Evolutionary conservation across 2,329 filamentous ascomycete genomes (phyloP).

Genomic region (Neonectria ditissima): DNA sequence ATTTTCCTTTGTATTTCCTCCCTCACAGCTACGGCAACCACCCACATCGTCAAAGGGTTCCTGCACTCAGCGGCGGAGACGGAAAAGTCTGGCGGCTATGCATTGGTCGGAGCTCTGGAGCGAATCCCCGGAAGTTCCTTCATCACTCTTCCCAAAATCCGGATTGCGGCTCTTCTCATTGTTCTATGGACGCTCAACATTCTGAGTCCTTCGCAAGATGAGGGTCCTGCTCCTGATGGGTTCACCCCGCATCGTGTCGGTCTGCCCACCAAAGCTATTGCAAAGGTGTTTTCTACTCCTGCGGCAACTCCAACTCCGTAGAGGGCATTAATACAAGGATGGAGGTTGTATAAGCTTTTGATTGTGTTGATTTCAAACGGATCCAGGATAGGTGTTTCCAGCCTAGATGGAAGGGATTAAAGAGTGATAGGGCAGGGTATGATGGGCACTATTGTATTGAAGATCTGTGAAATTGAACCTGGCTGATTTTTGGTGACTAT

Average conservation of each 20-base stretch:
- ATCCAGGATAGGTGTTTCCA: too few species aligned
- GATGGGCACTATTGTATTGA: too few species aligned
- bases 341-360: too few species aligned
- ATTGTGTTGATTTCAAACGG: too few species aligned
- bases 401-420: too few species aligned
- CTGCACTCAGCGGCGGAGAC: not conserved
- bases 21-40: not conserved
- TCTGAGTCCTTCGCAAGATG: conserved; percentile 1
- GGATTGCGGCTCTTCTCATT: conserved; percentile 1
- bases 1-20: conserved; percentile 36
- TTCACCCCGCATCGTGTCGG: conserved; percentile 5
- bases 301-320: not conserved
- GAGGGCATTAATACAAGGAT: not conserved
- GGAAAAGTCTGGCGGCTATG: not conserved
- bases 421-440: too few species aligned
- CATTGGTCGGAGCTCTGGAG: not conserved
- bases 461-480: too few species aligned
- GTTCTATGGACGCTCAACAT: conserved; percentile 9
- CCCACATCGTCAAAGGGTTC: not conserved
- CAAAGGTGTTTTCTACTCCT: not conserved
- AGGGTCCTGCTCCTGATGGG: not conserved
- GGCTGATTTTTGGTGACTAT: too few species aligned
- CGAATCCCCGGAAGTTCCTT: not conserved
- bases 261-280: not conserved
- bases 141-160: not conserved